phyloP scores from a whole-genome alignment of 192 early-diverging fungal genomes.

The Kickxella alabastrina region DNA sequence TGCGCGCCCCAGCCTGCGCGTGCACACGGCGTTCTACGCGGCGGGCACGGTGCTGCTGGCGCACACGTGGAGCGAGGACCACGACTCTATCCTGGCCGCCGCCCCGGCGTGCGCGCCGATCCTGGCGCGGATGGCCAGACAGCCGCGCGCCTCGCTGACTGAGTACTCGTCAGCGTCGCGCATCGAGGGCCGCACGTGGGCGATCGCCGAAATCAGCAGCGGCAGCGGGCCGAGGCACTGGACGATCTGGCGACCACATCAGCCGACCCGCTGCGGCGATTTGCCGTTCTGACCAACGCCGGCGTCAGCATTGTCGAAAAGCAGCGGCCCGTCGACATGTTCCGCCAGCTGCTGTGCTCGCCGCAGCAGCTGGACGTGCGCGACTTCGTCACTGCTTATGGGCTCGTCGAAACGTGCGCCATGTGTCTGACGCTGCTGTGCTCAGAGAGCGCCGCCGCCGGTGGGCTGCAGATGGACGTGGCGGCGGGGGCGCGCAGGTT shows the following conservation, averaged over 20 bases:
- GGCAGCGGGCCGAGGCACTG: slow-evolving; percentile 23
- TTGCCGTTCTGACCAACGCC: slow-evolving; percentile 72
- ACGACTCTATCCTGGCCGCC: slow-evolving; percentile 63
- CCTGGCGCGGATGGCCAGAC: slow-evolving; percentile 23
- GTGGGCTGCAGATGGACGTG: slow-evolving; percentile 23
- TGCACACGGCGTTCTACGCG: slow-evolving; percentile 66
- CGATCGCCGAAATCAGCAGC: slow-evolving; percentile 60
- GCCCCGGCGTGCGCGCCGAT: slow-evolving; percentile 64
- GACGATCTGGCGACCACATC: slow-evolving; percentile 70
- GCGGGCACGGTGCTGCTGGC: slow-evolving; percentile 68
- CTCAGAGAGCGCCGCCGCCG: slow-evolving; percentile 14
- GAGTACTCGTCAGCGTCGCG: slow-evolving; percentile 52
- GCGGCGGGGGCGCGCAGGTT: slow-evolving; percentile 24
- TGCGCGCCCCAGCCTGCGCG: slow-evolving; percentile 16
- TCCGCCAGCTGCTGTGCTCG: slow-evolving; percentile 58
- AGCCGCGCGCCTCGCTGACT: slow-evolving; percentile 37
- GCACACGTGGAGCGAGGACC: slow-evolving; percentile 61
- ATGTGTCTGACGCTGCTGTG: slow-evolving; percentile 81
- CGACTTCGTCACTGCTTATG: slow-evolving; percentile 58
- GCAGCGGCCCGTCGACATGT: slow-evolving; percentile 74
- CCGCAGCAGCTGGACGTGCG: slow-evolving; percentile 36
- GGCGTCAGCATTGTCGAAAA: slow-evolving; percentile 66
- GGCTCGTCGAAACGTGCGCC: slow-evolving; percentile 69
- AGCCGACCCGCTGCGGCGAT: slow-evolving; percentile 55
- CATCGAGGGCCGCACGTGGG: slow-evolving; percentile 80